phyloP scores from a whole-genome alignment of 1,284 basidiomycete species.

The Vanrija humicola region DNA sequence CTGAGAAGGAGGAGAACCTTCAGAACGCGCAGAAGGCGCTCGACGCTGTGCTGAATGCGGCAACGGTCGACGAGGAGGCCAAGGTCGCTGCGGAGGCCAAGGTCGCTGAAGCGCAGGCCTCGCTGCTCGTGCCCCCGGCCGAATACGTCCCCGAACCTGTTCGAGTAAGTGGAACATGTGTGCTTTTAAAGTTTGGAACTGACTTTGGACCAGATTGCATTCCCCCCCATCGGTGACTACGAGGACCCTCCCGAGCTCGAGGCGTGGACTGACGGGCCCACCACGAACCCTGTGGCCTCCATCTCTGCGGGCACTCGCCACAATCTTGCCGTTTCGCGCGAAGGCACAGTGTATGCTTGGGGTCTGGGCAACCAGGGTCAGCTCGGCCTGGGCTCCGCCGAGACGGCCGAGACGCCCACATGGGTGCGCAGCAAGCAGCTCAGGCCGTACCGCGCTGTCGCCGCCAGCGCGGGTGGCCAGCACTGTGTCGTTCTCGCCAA shows the following conservation, averaged over 20 bases:
- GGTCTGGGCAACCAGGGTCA: constrained; percentile 63
- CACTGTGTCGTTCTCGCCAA: constrained; percentile 49
- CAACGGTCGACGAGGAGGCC: constrained; percentile 24
- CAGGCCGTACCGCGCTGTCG: constrained; percentile 48
- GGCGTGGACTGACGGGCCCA: constrained; percentile 46
- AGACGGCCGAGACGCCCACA: constrained; percentile 59
- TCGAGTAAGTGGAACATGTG: constrained; percentile 32
- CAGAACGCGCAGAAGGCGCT: constrained; percentile 24
- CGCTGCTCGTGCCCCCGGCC: constrained; percentile 53
- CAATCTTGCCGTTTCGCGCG: constrained; percentile 72
- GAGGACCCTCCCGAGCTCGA: constrained; percentile 49
- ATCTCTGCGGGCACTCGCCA: constrained; percentile 75
- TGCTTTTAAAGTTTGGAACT: neutral
- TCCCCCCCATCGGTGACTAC: constrained; percentile 57
- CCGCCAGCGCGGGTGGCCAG: constrained; percentile 51
- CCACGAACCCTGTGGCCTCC: constrained; percentile 63
- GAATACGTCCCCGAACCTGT: constrained; percentile 57
- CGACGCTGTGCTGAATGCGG: constrained; percentile 20
- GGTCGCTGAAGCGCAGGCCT: constrained; percentile 45
- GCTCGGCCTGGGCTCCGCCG: constrained; percentile 52
- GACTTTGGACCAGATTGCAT: constrained; percentile 53
- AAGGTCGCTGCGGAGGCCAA: constrained; percentile 26
- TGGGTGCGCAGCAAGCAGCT: constrained; percentile 55
- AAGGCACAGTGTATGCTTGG: constrained; percentile 79
- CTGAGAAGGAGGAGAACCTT: constrained; percentile 39